Evolutionary conservation across 2,329 filamentous ascomycete species (phyloP), one percentile per base, ranked within the genome.

Genomic region (Cercospora zeina): DNA sequence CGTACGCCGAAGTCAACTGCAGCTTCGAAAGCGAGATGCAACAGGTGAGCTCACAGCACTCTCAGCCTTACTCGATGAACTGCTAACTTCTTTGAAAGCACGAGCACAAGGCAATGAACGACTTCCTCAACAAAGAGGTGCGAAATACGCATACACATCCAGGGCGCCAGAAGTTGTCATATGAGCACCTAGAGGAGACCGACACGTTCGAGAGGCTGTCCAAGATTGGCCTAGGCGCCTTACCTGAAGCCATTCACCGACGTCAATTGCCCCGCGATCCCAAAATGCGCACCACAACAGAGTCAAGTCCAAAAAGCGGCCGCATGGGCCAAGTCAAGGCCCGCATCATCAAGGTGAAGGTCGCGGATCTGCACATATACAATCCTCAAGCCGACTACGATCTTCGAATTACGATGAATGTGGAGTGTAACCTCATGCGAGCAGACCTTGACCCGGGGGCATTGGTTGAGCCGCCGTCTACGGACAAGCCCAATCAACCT

Each of bases 21-120:
- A 83, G 82, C 0, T 99, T 97, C 71, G 86, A 87, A 69, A 97
- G 92, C 72, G 90, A 87, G 65, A 97, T 97, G 93, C 93, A 89
- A 4, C 86, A 92, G 79, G 91, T 95, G 79, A 76, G 84, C 50
- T 58, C n/a, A 19, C 10, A 14, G 19, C 39, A 51, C 49, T 54
- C 37, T 59, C 51, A 50, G 21, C n/a, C 7, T 9, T 13, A 27
- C 11, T 21, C 7, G 9, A n/a, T 51, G 4, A 45, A 8, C 27
- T 49, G 14, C 69, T 71, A 54, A 73, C 67, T 33, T 31, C 8
- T 21, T 34, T 8, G 33, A 58, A 63, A 93, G 90, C 77, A 78
- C 39, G 91, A 97, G 78, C 93, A 97, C 77, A 88, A 88, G 70
- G 80, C 80, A 19, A 87, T 93, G 78, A 99, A 99, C 73, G 84